Percentiles rank a stretch among this genome's conserved stretches.
phyloP scores from a whole-genome alignment of 73 alveolate species.

The Uronychia setigera region DNA sequence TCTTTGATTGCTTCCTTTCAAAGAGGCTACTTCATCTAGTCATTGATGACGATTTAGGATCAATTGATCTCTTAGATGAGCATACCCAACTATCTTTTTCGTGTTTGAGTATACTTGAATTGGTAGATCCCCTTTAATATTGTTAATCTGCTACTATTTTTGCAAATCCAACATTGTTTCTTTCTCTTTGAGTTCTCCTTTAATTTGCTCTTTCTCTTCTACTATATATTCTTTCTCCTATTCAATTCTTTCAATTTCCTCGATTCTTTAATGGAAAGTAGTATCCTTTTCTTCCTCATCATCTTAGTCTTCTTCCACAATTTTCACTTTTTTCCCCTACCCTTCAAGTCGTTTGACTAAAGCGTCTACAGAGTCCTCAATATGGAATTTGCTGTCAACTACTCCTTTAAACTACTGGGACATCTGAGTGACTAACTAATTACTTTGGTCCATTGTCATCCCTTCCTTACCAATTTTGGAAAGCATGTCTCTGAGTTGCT shows the following conservation, averaged over 20 bases:
- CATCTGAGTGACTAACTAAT: neutral
- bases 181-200: constrained; percentile 18
- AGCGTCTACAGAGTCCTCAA: constrained; percentile 63
- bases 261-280: too few species aligned
- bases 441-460: neutral
- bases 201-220: constrained; percentile 20
- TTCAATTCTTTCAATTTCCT: constrained; percentile 5
- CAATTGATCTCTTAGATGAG: too few species aligned
- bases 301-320: constrained; percentile 18
- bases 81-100: too few species aligned
- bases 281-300: constrained; percentile 32
- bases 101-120: neutral
- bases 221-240: constrained; percentile 3
- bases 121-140: too few species aligned
- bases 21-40: too few species aligned
- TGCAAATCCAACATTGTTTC: constrained; percentile 29
- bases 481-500: constrained; percentile 67
- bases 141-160: neutral
- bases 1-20: too few species aligned
- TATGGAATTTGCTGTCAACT: constrained; percentile 7
- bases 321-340: constrained; percentile 66
- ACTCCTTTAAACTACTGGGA: neutral
- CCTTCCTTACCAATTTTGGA: constrained; percentile 16
- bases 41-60: too few species aligned
- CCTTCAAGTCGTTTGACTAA: constrained; percentile 45